phyloP scores from a whole-genome alignment of 140 eudicot genomes.

The Oenanthe javanica region DNA sequence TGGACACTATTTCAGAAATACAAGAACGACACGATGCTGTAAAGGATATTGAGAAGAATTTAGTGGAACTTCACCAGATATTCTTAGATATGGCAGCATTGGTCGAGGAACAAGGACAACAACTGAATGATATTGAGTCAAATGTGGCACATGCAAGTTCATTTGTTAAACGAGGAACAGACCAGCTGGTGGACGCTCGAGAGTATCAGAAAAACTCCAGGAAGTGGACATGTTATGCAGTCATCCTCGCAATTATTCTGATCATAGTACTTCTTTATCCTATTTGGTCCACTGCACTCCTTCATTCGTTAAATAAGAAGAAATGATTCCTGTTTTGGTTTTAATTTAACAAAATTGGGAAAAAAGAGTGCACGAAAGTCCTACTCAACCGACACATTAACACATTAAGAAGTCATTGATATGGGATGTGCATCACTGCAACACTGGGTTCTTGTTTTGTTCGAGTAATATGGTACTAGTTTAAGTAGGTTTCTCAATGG shows the following conservation, averaged over 20 bases:
- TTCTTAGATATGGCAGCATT: slow-evolving; percentile 95
- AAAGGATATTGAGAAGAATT: slow-evolving; percentile 76
- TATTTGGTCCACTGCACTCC: slow-evolving; percentile 46
- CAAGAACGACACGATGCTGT: slow-evolving; percentile 93
- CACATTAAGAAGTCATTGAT: neutral
- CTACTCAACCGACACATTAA: neutral
- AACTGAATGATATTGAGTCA: slow-evolving; percentile 70
- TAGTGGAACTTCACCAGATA: slow-evolving; percentile 80
- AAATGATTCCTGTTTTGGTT: neutral
- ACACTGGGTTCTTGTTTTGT: neutral
- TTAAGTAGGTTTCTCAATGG: neutral
- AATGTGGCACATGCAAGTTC: slow-evolving; percentile 79
- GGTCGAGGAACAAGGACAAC: slow-evolving; percentile 93
- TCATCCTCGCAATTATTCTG: slow-evolving; percentile 36
- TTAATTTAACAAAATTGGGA: neutral
- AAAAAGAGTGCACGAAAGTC: neutral
- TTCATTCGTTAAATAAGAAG: neutral
- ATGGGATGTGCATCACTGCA: neutral
- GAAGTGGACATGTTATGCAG: slow-evolving; percentile 51
- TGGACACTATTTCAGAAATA: slow-evolving; percentile 83
- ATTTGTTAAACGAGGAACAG: slow-evolving; percentile 77
- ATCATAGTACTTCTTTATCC: slow-evolving; percentile 42
- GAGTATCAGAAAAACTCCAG: slow-evolving; percentile 66
- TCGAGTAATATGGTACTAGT: neutral
- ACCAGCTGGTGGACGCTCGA: slow-evolving; percentile 60